Base-by-base conservation (phyloP, 805 yeast genomes). In the Isabelozyma heimii region DNA sequence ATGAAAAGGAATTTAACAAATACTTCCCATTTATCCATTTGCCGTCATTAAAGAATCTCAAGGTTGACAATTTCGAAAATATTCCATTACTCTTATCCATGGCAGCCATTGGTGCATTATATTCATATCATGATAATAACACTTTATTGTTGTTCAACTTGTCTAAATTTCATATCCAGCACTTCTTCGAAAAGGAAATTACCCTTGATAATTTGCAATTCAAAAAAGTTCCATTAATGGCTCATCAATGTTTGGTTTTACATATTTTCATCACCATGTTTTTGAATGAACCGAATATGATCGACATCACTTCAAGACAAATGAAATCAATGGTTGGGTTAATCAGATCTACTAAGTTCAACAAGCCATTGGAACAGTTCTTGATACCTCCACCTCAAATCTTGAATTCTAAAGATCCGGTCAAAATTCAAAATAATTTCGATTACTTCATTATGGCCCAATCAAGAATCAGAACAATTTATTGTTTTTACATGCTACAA, bases 81-180 rank as follows among this genome's bases (percentile, higher is more conserved):
- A 65, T 83, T 62, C 91, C 96, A 2, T 73, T 91, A 42, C 63
- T 89, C 5, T 70, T 91, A 47, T 82, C 95, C 2, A 87, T 91
- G 80, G 87, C 94, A 1, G 85, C 96, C 13, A 81, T 91, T 49
- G 98, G 98, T 40, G 96, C 97, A 0, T 74, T 91, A 17, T 89
- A 88, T 59, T 82, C 89, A 0, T 89, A 87, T 67, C 91, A 87
- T 59, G 87, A 90, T 30, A 70, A 84, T 37, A 88, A 88, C 60
- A 88, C 97, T 0, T 75, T 85, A 57, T 72, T 87, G 8, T 66
- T 87, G 49, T 86, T 85, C 63, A 85, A 85, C 59, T 77, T 87
- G 50, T 77, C 89, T 14, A 80, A 87, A 59, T 80, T 72, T 47
- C 81, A 85, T 53, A 81, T 87, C 48, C 89, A 86, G 60, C 80